Base-by-base conservation (phyloP, 176 grass and related monocot genomes). In the Musa itinerans region DNA sequence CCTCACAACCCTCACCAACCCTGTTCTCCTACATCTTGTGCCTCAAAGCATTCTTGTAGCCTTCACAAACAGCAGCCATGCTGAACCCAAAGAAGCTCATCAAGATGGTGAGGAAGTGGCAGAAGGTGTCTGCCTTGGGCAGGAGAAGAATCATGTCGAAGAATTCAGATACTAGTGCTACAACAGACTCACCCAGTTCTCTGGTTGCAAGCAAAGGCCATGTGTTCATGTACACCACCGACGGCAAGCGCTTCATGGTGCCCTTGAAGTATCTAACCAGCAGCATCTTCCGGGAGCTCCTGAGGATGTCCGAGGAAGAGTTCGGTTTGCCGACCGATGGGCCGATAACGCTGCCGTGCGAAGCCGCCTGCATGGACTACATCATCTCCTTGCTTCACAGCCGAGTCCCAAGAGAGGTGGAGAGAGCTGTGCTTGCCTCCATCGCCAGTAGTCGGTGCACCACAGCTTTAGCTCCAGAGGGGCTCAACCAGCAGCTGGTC, bases 251-350 rank as follows among this genome's bases (percentile, higher is more conserved):
- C 43, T 87, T 87, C 56, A 64, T 80, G 77, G 65, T 87, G 71
- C 85, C 85, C 16, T 66, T 83, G 19, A 58, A 71, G 52, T 87
- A 83, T 55, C 76, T 87, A 17, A 77, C 54, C 43, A 80, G 64
- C 65, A 66, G 14, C 53, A 76, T 87, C 64, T 83, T 87, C 56
- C 11, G n/a, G 56, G 73, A 81, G 72, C 77, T 87, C 52, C 52
- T 83, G 53, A 83, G 63, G 55, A 72, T 83, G 78, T 81, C 81
- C 25, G 81, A 87, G 76, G 85, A 87, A 20, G 81, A 87, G 53
- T 83, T 87, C 16, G 81, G 77, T 25, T 74, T 83, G 50, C 82
- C 85, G n/a, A 52, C 74, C 53, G 81, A 83, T 29, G 85, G 81
- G 12, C 85, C 85, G 2, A 87, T 87, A 49, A 75, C 48, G 52